These are phyloP conservation scores for Parathielavia hyrcaniae DNA, from an alignment of 495 filamentous ascomycete genomes.

Conservation along the genomic window DNA sequence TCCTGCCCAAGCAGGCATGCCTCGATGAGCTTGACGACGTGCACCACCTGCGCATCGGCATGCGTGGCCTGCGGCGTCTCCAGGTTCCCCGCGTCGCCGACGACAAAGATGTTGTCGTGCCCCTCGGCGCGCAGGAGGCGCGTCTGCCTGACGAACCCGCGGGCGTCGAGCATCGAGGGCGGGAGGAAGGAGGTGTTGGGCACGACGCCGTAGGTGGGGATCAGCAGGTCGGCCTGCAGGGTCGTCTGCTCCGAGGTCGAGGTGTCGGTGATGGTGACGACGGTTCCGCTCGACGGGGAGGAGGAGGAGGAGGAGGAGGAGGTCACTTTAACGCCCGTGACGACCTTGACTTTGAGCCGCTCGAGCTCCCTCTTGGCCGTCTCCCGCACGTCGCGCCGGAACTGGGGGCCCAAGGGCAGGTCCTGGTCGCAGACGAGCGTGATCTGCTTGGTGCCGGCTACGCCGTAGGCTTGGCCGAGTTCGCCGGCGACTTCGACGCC, in stretches of 20 bases:
- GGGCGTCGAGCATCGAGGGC: slow-evolving; percentile 27
- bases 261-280: background rate
- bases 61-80: slow-evolving; percentile 23
- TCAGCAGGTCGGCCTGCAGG: slow-evolving; percentile 36
- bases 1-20: slow-evolving; percentile 19
- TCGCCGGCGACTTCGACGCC: slow-evolving; percentile 61
- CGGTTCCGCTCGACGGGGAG: background rate
- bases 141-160: slow-evolving; percentile 35
- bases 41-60: slow-evolving; percentile 23
- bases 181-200: slow-evolving; percentile 43
- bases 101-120: slow-evolving; percentile 36
- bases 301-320: background rate
- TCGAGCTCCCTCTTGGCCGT: slow-evolving; percentile 31
- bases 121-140: slow-evolving; percentile 32
- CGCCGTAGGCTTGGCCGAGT: slow-evolving; percentile 44
- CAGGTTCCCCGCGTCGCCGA: slow-evolving; percentile 38
- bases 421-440: slow-evolving; percentile 38
- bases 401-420: slow-evolving; percentile 25
- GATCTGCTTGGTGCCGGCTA: slow-evolving; percentile 34
- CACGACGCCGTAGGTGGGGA: slow-evolving; percentile 39
- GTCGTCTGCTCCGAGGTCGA: slow-evolving; percentile 20
- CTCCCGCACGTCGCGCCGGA: slow-evolving; percentile 26
- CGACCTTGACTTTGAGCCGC: slow-evolving; percentile 31
- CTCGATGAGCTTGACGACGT: slow-evolving; percentile 30
- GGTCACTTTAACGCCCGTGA: slow-evolving; percentile 28